phyloP scores from a whole-genome alignment of 2,329 filamentous ascomycete species.

The Phyllosticta citrichinensis region DNA sequence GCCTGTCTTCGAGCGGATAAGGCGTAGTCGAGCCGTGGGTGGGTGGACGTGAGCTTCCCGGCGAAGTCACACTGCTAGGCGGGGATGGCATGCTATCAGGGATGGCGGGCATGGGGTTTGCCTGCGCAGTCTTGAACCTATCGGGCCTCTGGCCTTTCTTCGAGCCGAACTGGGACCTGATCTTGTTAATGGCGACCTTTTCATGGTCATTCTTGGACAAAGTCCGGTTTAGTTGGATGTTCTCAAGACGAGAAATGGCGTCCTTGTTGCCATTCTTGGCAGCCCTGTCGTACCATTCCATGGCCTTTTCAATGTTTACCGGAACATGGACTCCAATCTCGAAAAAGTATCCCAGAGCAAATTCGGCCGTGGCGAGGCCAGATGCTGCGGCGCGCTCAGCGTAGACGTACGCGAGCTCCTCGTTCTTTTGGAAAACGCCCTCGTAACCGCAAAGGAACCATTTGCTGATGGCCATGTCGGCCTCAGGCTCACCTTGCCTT shows the following conservation, averaged over 20 bases:
- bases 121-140: slow-evolving; percentile 30
- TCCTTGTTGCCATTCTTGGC: slow-evolving; percentile 88
- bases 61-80: slow-evolving; percentile 18
- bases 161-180: slow-evolving; percentile 52
- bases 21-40: slow-evolving; percentile 29
- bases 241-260: slow-evolving; percentile 70
- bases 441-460: slow-evolving; percentile 98
- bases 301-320: slow-evolving; percentile 72
- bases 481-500: slow-evolving; percentile 84
- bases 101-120: slow-evolving; percentile 29
- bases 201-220: slow-evolving; percentile 89
- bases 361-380: slow-evolving; percentile 82
- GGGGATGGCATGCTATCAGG: slow-evolving; percentile 26
- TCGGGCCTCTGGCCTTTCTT: slow-evolving; percentile 39
- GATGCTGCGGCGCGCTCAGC: slow-evolving; percentile 75
- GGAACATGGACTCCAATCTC: slow-evolving; percentile 90
- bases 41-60: slow-evolving; percentile 18
- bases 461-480: slow-evolving; percentile 91
- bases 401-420: slow-evolving; percentile 84
- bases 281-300: slow-evolving; percentile 83
- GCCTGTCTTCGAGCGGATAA: slow-evolving; percentile 35
- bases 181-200: slow-evolving; percentile 75
- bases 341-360: slow-evolving; percentile 93
- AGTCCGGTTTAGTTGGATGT: slow-evolving; percentile 70
- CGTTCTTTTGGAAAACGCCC: slow-evolving; percentile 86